phyloP scores from a whole-genome alignment of 1,284 basidiomycete species.

The Sporisorium graminicola region DNA sequence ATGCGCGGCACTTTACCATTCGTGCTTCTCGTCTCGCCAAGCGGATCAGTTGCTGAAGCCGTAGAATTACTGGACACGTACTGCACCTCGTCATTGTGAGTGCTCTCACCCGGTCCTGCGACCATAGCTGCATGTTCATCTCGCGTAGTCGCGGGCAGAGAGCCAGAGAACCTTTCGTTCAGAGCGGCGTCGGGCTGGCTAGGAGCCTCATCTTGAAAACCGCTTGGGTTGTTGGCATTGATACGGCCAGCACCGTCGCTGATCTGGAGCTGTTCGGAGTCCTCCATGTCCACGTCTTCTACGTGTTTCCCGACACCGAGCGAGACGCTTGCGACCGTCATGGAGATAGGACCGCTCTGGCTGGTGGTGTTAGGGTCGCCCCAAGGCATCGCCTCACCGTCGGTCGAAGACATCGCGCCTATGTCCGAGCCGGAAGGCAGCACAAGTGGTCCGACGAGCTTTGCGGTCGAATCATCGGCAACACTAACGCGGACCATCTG shows the following conservation, averaged over 20 bases:
- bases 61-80: background rate
- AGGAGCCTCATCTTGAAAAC: background rate
- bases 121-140: background rate
- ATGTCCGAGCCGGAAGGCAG: background rate
- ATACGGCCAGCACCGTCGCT: too few relatives aligned
- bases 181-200: background rate
- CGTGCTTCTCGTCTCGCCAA: background rate
- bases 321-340: background rate
- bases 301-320: background rate
- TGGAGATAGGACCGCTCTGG: background rate
- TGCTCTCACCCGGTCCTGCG: too few relatives aligned
- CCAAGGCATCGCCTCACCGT: conserved; percentile 1
- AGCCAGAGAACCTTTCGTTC: too few relatives aligned
- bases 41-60: background rate
- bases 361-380: background rate
- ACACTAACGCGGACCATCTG: background rate
- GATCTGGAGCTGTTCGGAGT: background rate
- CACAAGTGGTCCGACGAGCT: background rate
- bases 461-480: background rate
- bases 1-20: background rate
- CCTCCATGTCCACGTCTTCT: conserved; percentile 4
- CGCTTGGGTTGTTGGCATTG: too few relatives aligned
- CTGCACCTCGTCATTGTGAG: background rate
- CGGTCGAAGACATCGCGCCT: background rate
- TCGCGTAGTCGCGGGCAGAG: background rate